phyloP scores from a whole-genome alignment of 1,139 yeast species.

The Candida sp. region DNA sequence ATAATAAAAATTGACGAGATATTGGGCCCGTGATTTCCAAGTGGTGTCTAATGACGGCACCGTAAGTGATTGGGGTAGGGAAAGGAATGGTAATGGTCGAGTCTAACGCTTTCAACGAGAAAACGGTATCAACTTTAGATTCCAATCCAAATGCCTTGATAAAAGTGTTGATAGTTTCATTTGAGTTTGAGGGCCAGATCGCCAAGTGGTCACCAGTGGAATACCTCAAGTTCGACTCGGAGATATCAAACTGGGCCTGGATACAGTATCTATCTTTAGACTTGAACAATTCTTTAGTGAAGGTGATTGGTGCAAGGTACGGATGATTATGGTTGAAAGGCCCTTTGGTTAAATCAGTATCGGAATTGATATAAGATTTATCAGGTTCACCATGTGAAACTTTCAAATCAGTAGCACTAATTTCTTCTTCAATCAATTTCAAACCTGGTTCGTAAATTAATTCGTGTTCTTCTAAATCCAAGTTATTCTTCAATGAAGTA shows the following conservation, averaged over 20 bases:
- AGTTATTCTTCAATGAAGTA: slow-evolving; percentile 61
- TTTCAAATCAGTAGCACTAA: slow-evolving; percentile 25
- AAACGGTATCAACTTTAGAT: slow-evolving; percentile 51
- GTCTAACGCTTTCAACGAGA: slow-evolving; percentile 70
- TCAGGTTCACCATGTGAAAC: slow-evolving; percentile 89
- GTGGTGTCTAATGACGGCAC: slow-evolving; percentile 80
- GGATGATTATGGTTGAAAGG: slow-evolving; percentile 89
- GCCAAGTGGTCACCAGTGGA: slow-evolving; percentile 97
- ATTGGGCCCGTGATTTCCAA: slow-evolving; percentile 92
- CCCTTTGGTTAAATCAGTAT: slow-evolving; percentile 51
- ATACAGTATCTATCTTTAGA: slow-evolving; percentile 73
- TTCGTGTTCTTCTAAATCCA: slow-evolving; percentile 73
- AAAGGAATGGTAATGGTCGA: slow-evolving; percentile 70
- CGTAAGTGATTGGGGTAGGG: slow-evolving; percentile 91
- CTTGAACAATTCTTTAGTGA: slow-evolving; percentile 68
- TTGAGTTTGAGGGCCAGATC: slow-evolving; percentile 87
- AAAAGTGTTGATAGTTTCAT: slow-evolving; percentile 67
- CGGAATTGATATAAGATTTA: slow-evolving; percentile 50
- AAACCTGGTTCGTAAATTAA: slow-evolving; percentile 74
- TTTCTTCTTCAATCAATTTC: slow-evolving; percentile 35
- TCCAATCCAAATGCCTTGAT: slow-evolving; percentile 60
- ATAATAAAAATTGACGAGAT: slow-evolving; percentile 79
- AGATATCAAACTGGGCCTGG: slow-evolving; percentile 85
- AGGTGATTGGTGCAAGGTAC: slow-evolving; percentile 64
- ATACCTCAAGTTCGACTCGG: slow-evolving; percentile 73